Base-by-base conservation (phyloP, 2,329 filamentous ascomycete genomes). In the Cladosporium colombiae region DNA sequence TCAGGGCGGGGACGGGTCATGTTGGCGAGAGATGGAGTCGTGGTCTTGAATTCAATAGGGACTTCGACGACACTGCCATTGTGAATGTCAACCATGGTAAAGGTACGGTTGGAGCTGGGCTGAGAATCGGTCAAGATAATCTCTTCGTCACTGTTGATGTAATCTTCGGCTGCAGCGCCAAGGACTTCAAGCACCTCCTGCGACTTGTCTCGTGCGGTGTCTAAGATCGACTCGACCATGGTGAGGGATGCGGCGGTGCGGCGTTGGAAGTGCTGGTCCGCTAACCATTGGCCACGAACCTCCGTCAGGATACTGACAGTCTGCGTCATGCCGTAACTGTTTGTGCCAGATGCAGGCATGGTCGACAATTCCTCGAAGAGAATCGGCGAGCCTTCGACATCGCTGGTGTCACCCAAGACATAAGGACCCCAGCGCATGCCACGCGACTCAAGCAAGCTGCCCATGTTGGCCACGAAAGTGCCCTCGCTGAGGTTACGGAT, bases 381-480 rank as follows among this genome's bases (percentile, higher is more conserved):
- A 10, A 75, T 70, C 0, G 73, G 70, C 1, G 67, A 70, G 53
- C 70, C 68, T 21, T 70, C 67, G n/a, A 68, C 68, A 5, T 71
- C 68, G 11, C 75, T 71, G 13, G 56, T 66, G 13, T 29, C 53
- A 5, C 68, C 69, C 8, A 76, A 77, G 13, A 76, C 68, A 57
- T 78, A 79, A 2, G 72, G 75, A 46, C 75, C 77, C 65, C 76
- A 75, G 13, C 76, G 70, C 16, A 79, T 68, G 5, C 73, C 73
- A 21, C 69, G 65, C 1, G 69, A 71, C 14, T 70, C 65, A 0
- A 79, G 68, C 5, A 72, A 70, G 1, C 71, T 71, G 25, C 73
- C 73, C 29, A 79, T 76, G 0, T 73, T 72, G 6, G 75, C 72
- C 0, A 74, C 76, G 50, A 78, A 78, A 33, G 77, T 66, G 1